phyloP scores from a whole-genome alignment of 352 stramenopile genomes.

The Globisporangium cystogenes region DNA sequence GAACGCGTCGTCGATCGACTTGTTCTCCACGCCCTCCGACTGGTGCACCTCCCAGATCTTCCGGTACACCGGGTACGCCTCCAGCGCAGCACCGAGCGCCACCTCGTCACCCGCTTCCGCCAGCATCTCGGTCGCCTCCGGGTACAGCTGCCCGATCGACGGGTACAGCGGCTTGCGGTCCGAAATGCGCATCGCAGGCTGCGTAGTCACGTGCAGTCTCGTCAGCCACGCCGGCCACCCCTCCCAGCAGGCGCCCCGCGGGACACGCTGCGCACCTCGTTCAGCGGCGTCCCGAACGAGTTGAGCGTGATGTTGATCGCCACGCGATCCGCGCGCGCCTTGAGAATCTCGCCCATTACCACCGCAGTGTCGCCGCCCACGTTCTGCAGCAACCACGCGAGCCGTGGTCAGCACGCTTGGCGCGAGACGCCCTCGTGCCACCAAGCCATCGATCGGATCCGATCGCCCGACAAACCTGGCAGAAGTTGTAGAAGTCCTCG shows the following conservation, averaged over 20 bases:
- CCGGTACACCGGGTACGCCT: conserved; percentile 95
- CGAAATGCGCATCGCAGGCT: conserved; percentile 95
- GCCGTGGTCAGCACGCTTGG: background rate
- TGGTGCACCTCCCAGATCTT: conserved; percentile 97
- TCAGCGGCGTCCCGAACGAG: conserved; percentile 94
- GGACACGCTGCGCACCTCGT: conserved; percentile 38
- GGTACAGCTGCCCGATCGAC: conserved; percentile 97
- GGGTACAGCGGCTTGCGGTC: conserved; percentile 97
- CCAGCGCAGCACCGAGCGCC: conserved; percentile 83
- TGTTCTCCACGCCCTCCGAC: conserved; percentile 90
- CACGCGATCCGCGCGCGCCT: conserved; percentile 94
- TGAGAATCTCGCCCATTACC: conserved; percentile 97
- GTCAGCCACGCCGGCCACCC: conserved; percentile 12
- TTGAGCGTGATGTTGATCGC: conserved; percentile 99
- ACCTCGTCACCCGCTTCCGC: conserved; percentile 91
- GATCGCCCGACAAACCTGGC: conserved; percentile 39
- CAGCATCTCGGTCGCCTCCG: conserved; percentile 93
- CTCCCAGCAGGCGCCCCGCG: conserved; percentile 30
- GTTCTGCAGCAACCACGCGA: conserved; percentile 27
- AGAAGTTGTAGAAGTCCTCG: conserved; percentile 94
- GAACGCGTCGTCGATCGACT: conserved; percentile 99
- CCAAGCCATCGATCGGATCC: too few species aligned
- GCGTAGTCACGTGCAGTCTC: background rate
- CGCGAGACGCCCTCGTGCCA: too few species aligned
- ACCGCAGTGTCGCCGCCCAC: conserved; percentile 96